Conservation (phyloP, 140 eudicot species). For the Eryngium alpinum region DNA sequence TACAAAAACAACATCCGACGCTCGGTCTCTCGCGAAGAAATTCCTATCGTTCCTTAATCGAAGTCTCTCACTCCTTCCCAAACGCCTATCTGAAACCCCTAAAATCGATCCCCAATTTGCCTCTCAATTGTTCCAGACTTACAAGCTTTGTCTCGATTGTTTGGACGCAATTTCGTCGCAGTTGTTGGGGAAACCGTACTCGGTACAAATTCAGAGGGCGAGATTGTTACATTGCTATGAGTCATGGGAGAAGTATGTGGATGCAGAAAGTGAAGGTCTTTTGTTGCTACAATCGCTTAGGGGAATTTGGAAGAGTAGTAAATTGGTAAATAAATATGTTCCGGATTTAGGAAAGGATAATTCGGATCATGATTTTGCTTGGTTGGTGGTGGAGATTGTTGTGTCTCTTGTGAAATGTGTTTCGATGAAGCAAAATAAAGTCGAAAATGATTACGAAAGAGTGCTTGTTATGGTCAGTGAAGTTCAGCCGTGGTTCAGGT, state of each 20-base stretch:
- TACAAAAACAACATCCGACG: constrained; percentile 23
- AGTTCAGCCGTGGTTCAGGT: constrained; percentile 73
- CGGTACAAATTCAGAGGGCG: constrained; percentile 49
- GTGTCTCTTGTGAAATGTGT: constrained; percentile 61
- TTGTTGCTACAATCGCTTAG: constrained; percentile 39
- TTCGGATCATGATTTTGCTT: constrained; percentile 45
- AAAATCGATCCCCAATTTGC: constrained; percentile 30
- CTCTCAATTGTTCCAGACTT: constrained; percentile 34
- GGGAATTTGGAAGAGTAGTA: constrained; percentile 8
- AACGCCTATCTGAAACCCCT: constrained; percentile 60
- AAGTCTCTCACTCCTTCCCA: constrained; percentile 57
- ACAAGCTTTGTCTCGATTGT: constrained; percentile 56
- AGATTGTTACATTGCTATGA: constrained; percentile 60
- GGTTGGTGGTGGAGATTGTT: constrained; percentile 48
- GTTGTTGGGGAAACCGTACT: constrained; percentile 45
- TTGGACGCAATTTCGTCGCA: constrained; percentile 44
- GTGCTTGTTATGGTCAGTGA: constrained; percentile 41
- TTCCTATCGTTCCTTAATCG: constrained; percentile 50
- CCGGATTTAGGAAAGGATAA: constrained; percentile 37
- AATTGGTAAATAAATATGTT: constrained; percentile 22
- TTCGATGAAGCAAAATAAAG: constrained; percentile 34
- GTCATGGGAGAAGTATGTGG: constrained; percentile 47
- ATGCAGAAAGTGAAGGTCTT: constrained; percentile 48
- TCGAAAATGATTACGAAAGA: constrained; percentile 37
- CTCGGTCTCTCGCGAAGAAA: constrained; percentile 66